Conservation (phyloP, 2,329 filamentous ascomycete genomes). For the Penicillium sp. region DNA sequence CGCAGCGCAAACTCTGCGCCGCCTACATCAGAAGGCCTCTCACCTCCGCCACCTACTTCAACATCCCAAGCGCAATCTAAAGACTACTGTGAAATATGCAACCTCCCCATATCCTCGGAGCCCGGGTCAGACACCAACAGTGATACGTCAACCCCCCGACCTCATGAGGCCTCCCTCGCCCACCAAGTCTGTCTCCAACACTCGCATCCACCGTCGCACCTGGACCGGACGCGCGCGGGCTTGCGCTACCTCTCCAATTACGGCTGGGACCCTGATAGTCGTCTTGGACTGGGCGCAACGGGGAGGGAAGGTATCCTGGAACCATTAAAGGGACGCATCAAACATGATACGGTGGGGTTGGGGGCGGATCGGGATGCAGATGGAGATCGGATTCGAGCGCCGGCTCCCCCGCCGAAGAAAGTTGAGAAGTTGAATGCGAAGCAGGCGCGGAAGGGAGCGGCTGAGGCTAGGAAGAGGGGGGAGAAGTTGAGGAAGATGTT, state of each 20-base stretch:
- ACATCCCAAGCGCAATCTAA: neutral
- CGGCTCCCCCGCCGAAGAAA: slow-evolving; percentile 42
- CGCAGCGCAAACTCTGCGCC: slow-evolving; percentile 19
- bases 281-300: slow-evolving; percentile 68
- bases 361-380: slow-evolving; percentile 53
- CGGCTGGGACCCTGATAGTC: slow-evolving; percentile 62
- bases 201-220: slow-evolving; percentile 58
- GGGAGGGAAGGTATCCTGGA: slow-evolving; percentile 70
- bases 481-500: slow-evolving; percentile 70
- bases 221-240: slow-evolving; percentile 59
- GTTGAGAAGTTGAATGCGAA: slow-evolving; percentile 66
- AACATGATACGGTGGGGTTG: slow-evolving; percentile 74
- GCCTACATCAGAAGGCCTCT: slow-evolving; percentile 5
- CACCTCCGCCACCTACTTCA: slow-evolving; percentile 4
- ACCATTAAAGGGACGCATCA: slow-evolving; percentile 71
- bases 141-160: slow-evolving; percentile 8
- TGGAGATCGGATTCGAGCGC: slow-evolving; percentile 29
- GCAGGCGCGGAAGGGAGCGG: slow-evolving; percentile 63
- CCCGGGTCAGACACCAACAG: slow-evolving; percentile 5
- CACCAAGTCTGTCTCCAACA: slow-evolving; percentile 61
- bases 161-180: slow-evolving; percentile 54
- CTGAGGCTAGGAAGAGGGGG: slow-evolving; percentile 62
- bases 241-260: slow-evolving; percentile 58
- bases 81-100: slow-evolving; percentile 58
- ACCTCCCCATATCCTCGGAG: slow-evolving; percentile 50